A percentile compares a stretch with the other conserved stretches of the same genome.
These are phyloP conservation scores for Trichoderma sp. DNA, from an alignment of 2,329 filamentous ascomycete species.

Conservation along the genomic window DNA sequence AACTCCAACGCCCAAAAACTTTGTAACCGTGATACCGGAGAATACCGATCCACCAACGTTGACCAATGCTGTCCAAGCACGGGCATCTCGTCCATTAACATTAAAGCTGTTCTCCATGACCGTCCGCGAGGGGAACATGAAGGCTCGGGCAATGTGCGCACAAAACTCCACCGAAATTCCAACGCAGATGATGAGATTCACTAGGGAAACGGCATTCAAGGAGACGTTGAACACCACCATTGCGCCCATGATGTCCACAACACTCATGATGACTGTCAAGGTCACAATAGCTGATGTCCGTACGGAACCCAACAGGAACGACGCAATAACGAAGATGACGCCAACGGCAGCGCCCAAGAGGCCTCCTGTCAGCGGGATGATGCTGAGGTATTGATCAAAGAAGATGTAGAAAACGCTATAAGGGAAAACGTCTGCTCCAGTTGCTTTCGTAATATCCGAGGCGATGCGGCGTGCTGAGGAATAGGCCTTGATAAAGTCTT, in stretches of 20 bases:
- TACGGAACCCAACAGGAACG: slow-evolving; percentile 80
- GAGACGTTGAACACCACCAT: slow-evolving; percentile 91
- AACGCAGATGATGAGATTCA: slow-evolving; percentile 96
- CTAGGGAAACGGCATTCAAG: slow-evolving; percentile 91
- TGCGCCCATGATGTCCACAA: slow-evolving; percentile 90
- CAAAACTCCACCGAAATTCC: slow-evolving; percentile 98
- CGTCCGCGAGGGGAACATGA: slow-evolving; percentile 84
- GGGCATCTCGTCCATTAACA: slow-evolving; percentile 80
- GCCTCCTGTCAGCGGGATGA: slow-evolving; percentile 76
- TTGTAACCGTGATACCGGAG: slow-evolving; percentile 94
- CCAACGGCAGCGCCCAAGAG: slow-evolving; percentile 82
- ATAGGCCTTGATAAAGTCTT: slow-evolving; percentile 92
- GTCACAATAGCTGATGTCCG: slow-evolving; percentile 82
- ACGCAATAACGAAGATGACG: slow-evolving; percentile 82
- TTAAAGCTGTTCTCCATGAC: slow-evolving; percentile 77
- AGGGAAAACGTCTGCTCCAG: slow-evolving; percentile 84
- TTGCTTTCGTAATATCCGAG: slow-evolving; percentile 69
- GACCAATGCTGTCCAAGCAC: slow-evolving; percentile 90
- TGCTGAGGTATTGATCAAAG: slow-evolving; percentile 94
- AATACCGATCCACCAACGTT: slow-evolving; percentile 96
- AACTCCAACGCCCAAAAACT: slow-evolving; percentile 88
- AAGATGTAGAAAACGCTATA: slow-evolving; percentile 99
- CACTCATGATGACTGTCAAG: slow-evolving; percentile 86
- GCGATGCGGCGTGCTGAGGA: slow-evolving; percentile 87
- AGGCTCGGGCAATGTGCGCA: slow-evolving; percentile 92